phyloP scores from a whole-genome alignment of 2,329 filamentous ascomycete species.

The Conoideocrella luteorostrata region DNA sequence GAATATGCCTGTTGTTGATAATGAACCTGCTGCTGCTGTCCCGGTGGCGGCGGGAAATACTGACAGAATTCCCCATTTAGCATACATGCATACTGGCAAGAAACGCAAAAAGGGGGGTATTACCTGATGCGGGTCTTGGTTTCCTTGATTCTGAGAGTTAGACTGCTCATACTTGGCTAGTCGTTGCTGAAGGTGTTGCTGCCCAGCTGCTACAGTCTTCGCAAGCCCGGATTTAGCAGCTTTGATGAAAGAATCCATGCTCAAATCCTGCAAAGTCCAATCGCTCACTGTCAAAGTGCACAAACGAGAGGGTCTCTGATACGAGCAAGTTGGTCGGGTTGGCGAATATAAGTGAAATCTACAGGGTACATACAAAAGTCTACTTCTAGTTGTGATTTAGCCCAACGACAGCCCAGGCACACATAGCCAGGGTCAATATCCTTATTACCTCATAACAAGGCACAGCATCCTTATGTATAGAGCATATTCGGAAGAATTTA shows the following conservation, averaged over 20 bases:
- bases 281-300: too few relatives aligned
- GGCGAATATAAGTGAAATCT: neutral
- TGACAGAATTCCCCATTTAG: too few relatives aligned
- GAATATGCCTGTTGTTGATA: neutral
- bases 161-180: constrained; percentile 10
- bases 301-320: neutral
- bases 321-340: neutral
- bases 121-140: constrained; percentile 1
- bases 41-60: neutral
- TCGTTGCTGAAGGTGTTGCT: constrained; percentile 13
- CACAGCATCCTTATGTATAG: too few relatives aligned
- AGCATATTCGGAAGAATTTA: too few relatives aligned
- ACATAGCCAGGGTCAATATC: too few relatives aligned
- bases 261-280: too few relatives aligned
- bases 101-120: neutral
- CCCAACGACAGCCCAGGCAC: too few relatives aligned
- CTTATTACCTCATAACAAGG: too few relatives aligned
- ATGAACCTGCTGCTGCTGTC: too few relatives aligned
- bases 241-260: constrained; percentile 13
- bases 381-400: too few relatives aligned
- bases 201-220: constrained; percentile 12
- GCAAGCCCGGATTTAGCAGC: constrained; percentile 12
- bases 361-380: neutral
- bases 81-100: too few relatives aligned
- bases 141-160: neutral